phyloP scores from a whole-genome alignment of 768 basidiomycete genomes.

The Trametopsis cervina region DNA sequence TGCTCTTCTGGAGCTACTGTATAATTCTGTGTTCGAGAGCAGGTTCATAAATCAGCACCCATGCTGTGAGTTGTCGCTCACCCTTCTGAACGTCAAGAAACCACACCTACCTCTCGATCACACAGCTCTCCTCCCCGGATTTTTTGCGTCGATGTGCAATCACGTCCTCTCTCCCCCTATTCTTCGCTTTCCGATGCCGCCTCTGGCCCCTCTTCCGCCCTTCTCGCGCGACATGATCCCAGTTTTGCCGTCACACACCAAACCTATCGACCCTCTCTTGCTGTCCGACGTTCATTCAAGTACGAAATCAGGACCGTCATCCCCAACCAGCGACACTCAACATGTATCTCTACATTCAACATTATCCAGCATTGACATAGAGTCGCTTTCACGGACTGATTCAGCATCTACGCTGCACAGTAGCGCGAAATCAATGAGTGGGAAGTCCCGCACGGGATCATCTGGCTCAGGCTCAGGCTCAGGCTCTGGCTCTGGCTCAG shows the following conservation, averaged over 20 bases:
- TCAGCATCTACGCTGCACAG: no score
- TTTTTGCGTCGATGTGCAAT: conserved; percentile 67
- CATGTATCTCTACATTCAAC: no score
- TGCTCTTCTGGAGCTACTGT: conserved; percentile 60
- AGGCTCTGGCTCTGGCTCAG: not conserved
- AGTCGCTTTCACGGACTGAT: no score
- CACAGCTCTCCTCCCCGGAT: conserved; percentile 58
- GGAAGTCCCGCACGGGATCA: no score
- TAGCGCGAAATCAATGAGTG: no score
- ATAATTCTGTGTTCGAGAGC: conserved; percentile 57
- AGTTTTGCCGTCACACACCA: no score
- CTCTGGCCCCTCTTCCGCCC: conserved; percentile 10
- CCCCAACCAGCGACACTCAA: no score
- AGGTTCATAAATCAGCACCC: conserved; percentile 69
- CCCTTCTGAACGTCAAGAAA: conserved; percentile 1
- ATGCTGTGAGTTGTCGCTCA: conserved; percentile 43
- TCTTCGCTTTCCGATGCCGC: conserved; percentile 37
- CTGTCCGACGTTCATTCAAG: no score
- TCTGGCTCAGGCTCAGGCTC: no score
- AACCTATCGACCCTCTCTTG: not conserved
- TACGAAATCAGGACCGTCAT: no score
- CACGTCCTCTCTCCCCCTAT: conserved; percentile 57
- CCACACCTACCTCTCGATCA: not conserved
- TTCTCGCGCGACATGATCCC: conserved; percentile 3
- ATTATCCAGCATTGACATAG: no score